Evolutionary conservation across 768 basidiomycete genomes (phyloP), one percentile per base, ranked within the genome.

Genomic region (Leccinum imitatum): DNA sequence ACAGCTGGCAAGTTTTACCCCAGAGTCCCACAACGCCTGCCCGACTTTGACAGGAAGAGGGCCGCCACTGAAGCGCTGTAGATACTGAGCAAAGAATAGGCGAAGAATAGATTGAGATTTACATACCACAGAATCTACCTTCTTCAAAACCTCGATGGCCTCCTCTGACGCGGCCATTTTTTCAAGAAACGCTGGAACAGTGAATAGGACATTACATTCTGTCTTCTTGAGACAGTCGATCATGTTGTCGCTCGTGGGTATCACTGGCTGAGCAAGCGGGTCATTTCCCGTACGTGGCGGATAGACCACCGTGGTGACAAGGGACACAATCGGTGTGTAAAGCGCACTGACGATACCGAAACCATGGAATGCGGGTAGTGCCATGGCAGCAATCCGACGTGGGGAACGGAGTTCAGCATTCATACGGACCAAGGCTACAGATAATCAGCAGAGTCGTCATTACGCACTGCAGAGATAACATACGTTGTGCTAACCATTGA

Each of bases 161-260:
- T 67, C 69, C 0, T 67, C 50, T 1, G 72, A 73, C 1, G 53
- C 37, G 0, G 62, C 70, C 76, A 79, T 79, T 25, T 69, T 63
- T 44, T 80, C 73, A 4, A 82, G 56, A 7, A 82, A 67, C 0
- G 75, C 37, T 0, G 81, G 80, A 17, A 80, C 75, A 0, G 67
- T 73, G 35, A 77, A 64, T 1, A 81, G 53, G 1, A 60, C 57
- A 19, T 73, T 70, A 23, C 66, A 73, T 19, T 71, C 63, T 0
- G 71, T 71, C 33, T 68, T 58, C 11, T 63, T 62, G 11, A 75
- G 64, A 50, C 74, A 73, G 3, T 77, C 71, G 4, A 82, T 59
- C 27, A 79, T 71, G 57, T 76, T 79, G 4, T 77, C 72, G 5
- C 78, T 68, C 6, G 78, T 75, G 2, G 80, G 77, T 31, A 72